Base-by-base conservation (phyloP, 306 rosid species). In the Argentina anserina region DNA sequence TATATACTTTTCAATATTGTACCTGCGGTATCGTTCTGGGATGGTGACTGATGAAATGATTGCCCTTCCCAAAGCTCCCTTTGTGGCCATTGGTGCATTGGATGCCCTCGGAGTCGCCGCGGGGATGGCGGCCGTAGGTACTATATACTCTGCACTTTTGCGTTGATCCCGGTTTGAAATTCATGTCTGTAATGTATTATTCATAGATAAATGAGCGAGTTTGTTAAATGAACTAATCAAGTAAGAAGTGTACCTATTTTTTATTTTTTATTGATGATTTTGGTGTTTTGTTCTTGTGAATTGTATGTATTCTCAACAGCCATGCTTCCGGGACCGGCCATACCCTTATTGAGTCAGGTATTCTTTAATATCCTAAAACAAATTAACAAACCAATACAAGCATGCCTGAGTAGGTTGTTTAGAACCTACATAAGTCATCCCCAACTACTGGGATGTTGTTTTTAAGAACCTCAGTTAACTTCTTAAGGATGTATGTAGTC, bases 331-430 rank as follows among this genome's bases (percentile, higher is more conserved):
- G 98, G 98, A 83, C 98, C 98, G 47, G 91, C 88, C 76, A 87
- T 93, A 87, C 98, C 98, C 47, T 84, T 93, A 65, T 84, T 93
- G 86, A 90, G 76, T 87, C 93, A 93, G 98, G 98, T 93, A 90
- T 65, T 74, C 72, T 39, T 70, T 72, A 29, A 3, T 42, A 42
- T 33, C 15, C 43, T 65, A 52, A 28, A 33, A 6, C 7, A 9
- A 5, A 31, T 6, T 58, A 47, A 29, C 63, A 9, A 76, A 25
- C 20, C 36, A 52, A 37, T 36, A 2, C 7, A 17, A 37, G 45
- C 40, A 64, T 64, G 31, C 18, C 47, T 36, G 47, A 33, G 15
- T 12, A 13, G 46, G 59, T 68, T 68, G 20, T 33, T 15, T 3
- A 45, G 20, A 43, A 23, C 61, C 8, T 2, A 47, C 10, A 21